Conservation (phyloP, 352 stramenopile genomes). For the Globisporangium cederbergense region DNA sequence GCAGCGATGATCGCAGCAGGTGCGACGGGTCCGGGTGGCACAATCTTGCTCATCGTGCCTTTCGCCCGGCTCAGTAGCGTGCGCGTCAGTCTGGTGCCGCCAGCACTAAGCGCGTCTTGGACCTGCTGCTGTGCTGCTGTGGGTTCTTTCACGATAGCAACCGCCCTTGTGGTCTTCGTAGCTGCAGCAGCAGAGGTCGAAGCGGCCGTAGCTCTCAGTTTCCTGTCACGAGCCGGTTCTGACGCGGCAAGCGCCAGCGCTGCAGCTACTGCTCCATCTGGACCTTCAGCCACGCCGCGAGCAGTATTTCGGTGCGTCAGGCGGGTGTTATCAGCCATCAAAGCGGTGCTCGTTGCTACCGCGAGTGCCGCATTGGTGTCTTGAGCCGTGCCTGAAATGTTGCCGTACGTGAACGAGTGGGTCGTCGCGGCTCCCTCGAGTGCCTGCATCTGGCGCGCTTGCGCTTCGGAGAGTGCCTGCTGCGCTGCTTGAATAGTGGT, state of each 20-base stretch:
- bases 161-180: not conserved
- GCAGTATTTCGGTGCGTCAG: not conserved
- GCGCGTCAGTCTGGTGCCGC: slow-evolving; percentile 3
- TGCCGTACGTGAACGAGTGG: not conserved
- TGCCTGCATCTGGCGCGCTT: not conserved
- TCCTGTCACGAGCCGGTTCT: not conserved
- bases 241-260: not conserved
- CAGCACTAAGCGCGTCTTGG: slow-evolving; percentile 5
- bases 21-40: not conserved
- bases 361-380: not conserved
- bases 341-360: not conserved
- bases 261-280: not conserved
- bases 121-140: slow-evolving; percentile 3
- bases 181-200: not conserved
- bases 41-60: not conserved
- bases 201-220: not conserved
- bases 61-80: slow-evolving; percentile 2
- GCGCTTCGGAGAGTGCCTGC: not conserved
- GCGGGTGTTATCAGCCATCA: not conserved
- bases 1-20: slow-evolving; percentile 11
- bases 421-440: not conserved
- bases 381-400: not conserved
- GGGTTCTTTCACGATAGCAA: not conserved
- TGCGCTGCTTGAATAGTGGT: not conserved
- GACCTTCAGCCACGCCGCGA: not conserved